Evolutionary conservation across 2,329 filamentous ascomycete genomes (phyloP).

Genomic region (Salinomyces thailandicus): DNA sequence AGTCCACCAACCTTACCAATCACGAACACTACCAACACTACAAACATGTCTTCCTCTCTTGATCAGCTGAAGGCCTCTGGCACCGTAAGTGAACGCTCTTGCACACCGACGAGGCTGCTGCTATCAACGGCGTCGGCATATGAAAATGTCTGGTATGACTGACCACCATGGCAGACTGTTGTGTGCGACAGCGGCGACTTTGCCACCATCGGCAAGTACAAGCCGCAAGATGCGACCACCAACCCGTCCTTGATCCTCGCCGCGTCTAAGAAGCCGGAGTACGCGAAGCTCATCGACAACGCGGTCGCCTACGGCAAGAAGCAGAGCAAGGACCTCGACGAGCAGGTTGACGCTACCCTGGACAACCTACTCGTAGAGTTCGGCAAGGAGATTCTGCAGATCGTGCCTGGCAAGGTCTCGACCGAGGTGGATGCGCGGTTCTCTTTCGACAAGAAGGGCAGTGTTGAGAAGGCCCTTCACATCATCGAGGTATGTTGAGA

Average conservation of each 20-base stretch:
- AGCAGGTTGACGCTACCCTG: conserved; percentile 79
- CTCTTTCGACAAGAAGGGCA: conserved; percentile 89
- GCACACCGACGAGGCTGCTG: not conserved
- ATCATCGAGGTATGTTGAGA: conserved; percentile 73
- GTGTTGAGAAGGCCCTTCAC: conserved; percentile 89
- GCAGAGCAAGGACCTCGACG: conserved; percentile 55
- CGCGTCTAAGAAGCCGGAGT: conserved; percentile 95
- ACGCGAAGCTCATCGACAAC: conserved; percentile 79
- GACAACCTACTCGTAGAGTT: conserved; percentile 96
- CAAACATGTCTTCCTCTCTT: conserved; percentile 71
- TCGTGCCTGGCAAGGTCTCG: conserved; percentile 96
- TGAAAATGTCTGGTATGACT: not conserved
- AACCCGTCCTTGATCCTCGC: conserved; percentile 98
- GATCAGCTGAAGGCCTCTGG: conserved; percentile 95
- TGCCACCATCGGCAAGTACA: conserved; percentile 95
- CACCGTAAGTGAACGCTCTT: conserved; percentile 59
- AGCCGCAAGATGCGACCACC: conserved; percentile 99
- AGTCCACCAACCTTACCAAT: not conserved
- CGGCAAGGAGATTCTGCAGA: conserved; percentile 91
- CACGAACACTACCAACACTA: not conserved
- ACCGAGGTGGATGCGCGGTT: conserved; percentile 95
- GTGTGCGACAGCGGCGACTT: conserved; percentile 89
- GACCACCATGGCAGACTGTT: conserved; percentile 53
- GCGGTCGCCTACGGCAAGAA: conserved; percentile 80
- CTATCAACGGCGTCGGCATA: not conserved